Conservation (phyloP, 2,329 filamentous ascomycete species). For the Xylogone sp. region DNA sequence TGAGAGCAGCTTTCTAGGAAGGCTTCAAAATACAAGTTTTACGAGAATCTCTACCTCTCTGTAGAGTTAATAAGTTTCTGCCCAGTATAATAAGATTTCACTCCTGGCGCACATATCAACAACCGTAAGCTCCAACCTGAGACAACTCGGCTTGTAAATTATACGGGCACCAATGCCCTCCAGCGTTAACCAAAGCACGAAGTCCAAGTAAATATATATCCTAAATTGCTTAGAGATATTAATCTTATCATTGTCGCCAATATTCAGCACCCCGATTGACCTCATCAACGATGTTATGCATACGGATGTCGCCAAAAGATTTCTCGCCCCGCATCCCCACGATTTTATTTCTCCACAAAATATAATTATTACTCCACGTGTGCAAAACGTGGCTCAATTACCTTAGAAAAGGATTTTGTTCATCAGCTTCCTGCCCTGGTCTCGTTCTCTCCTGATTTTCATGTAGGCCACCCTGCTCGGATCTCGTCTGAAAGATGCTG, state of each 20-base stretch:
- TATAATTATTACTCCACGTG: neutral
- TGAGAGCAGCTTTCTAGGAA: neutral
- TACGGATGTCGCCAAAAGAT: neutral
- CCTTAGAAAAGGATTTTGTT: neutral
- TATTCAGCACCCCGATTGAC: too few relatives aligned
- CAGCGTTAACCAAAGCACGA: neutral
- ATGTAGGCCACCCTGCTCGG: neutral
- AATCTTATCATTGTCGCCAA: neutral
- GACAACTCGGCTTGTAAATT: neutral
- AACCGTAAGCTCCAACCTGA: neutral
- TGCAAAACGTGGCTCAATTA: neutral
- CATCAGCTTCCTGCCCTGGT: neutral
- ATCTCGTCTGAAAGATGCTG: neutral
- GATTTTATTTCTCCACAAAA: neutral
- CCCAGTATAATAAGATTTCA: neutral
- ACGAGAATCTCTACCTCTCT: neutral
- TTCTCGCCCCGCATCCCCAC: neutral
- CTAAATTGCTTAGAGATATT: neutral
- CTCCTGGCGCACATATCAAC: neutral
- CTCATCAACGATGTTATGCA: too few relatives aligned
- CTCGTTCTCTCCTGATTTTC: neutral
- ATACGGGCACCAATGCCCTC: neutral
- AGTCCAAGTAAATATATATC: neutral
- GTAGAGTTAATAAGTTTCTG: neutral
- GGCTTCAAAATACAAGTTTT: neutral